Evolutionary conservation across 2,329 filamentous ascomycete genomes (phyloP).

Genomic region (Colletotrichum salicis): DNA sequence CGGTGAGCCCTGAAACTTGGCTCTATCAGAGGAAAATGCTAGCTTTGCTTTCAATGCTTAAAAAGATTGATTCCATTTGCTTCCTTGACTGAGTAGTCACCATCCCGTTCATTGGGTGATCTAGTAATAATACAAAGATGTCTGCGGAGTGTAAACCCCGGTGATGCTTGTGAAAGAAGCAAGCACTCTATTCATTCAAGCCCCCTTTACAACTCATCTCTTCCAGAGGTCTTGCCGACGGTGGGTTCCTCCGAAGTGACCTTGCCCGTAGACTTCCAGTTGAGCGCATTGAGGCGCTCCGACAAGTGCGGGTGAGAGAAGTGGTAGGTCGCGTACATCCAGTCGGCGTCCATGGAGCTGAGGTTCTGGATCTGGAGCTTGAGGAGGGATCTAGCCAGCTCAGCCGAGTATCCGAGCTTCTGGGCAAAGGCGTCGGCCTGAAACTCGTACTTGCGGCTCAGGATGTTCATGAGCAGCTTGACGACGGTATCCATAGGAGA

Average conservation of each 20-base stretch:
- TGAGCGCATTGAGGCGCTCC: constrained; percentile 89
- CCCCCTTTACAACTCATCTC: constrained; percentile 74
- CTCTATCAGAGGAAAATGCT: neutral
- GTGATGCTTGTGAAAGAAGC: neutral
- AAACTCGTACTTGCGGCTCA: constrained; percentile 95
- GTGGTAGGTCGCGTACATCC: constrained; percentile 98
- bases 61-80: neutral
- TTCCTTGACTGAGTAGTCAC: neutral
- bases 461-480: constrained; percentile 94
- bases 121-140: constrained; percentile 3
- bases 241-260: constrained; percentile 53
- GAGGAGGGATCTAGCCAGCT: constrained; percentile 89
- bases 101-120: neutral
- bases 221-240: constrained; percentile 76
- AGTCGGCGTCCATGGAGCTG: constrained; percentile 98
- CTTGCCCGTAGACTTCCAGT: constrained; percentile 77
- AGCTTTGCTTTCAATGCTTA: neutral
- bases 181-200: neutral
- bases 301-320: constrained; percentile 97
- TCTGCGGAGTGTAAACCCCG: neutral
- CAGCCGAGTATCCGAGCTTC: constrained; percentile 81
- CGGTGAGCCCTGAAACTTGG: neutral
- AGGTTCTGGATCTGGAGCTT: constrained; percentile 99
- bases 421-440: constrained; percentile 93
- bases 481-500: constrained; percentile 94